A percentile compares a stretch with the other conserved stretches of the same genome.
Conservation (phyloP, 1,284 basidiomycete species). For the Trichosporon asahii region DNA sequence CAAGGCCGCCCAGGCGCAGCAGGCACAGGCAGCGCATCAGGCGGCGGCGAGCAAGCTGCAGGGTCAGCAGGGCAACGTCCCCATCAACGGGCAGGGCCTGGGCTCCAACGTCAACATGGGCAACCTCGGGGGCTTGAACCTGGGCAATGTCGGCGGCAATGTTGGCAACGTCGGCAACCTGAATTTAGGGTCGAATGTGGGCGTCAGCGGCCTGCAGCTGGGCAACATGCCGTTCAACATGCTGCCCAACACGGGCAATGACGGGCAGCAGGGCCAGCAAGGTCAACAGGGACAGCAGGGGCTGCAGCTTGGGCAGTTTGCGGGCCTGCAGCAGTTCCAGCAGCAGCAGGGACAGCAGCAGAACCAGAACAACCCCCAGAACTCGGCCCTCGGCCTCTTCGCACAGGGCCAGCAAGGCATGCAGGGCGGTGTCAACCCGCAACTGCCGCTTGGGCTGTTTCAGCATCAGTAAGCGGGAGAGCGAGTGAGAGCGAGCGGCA, state of each 20-base stretch:
- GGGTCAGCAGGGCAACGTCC: not conserved
- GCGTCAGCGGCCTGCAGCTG: not conserved
- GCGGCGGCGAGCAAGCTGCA: constrained; percentile 8
- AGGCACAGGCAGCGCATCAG: constrained; percentile 14
- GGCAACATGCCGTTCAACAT: constrained; percentile 6
- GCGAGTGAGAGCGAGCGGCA: not conserved
- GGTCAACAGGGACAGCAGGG: constrained; percentile 11
- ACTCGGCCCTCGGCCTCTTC: constrained; percentile 10
- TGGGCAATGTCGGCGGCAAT: too few species aligned
- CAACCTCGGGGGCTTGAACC: too few species aligned
- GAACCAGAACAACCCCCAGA: not conserved
- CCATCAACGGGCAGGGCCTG: not conserved
- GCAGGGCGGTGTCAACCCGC: not conserved
- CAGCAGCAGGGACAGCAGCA: constrained; percentile 11
- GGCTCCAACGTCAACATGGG: too few species aligned
- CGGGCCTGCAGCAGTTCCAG: constrained; percentile 11
- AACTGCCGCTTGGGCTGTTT: constrained; percentile 9
- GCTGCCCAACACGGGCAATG: constrained; percentile 7
- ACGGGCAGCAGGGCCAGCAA: not conserved
- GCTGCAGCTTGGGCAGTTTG: not conserved
- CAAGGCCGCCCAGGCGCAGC: constrained; percentile 9
- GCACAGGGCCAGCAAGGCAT: constrained; percentile 13
- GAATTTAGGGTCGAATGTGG: not conserved
- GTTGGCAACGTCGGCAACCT: not conserved
- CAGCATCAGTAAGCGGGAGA: constrained; percentile 8